Conservation (phyloP, 2,329 filamentous ascomycete species). For the Cladophialophora bantiana region DNA sequence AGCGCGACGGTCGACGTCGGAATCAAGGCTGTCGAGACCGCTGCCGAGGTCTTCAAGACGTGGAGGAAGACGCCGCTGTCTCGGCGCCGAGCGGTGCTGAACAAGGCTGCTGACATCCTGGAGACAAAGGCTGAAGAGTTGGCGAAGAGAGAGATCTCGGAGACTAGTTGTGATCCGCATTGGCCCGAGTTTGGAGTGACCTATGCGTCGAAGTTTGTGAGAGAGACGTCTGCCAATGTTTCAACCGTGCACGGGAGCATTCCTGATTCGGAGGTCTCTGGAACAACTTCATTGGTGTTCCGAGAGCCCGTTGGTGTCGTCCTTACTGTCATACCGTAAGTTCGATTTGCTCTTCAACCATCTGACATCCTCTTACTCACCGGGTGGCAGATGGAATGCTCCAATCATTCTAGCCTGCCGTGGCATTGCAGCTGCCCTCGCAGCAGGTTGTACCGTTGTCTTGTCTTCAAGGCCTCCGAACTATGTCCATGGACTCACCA, state of each 20-base stretch:
- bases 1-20: conserved; percentile 24
- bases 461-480: conserved; percentile 90
- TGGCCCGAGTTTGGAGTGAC: conserved; percentile 71
- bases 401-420: conserved; percentile 91
- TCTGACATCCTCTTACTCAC: conserved; percentile 2
- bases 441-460: conserved; percentile 86
- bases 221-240: conserved; percentile 82
- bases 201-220: conserved; percentile 88
- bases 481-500: conserved; percentile 90
- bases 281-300: conserved; percentile 70
- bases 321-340: conserved; percentile 86
- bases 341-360: conserved; percentile 31
- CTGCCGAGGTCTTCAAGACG: conserved; percentile 21
- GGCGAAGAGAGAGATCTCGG: conserved; percentile 10
- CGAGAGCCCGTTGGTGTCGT: conserved; percentile 59
- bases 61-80: conserved; percentile 67
- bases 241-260: conserved; percentile 84
- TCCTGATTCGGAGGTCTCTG: conserved; percentile 79
- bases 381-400: conserved; percentile 65
- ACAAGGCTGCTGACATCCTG: conserved; percentile 76
- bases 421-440: conserved; percentile 83
- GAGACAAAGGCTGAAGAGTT: conserved; percentile 69
- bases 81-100: conserved; percentile 79
- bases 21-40: conserved; percentile 14
- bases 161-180: conserved; percentile 16